These are phyloP conservation scores for Naganishia cerealis DNA, from an alignment of 1,284 basidiomycete genomes.

Conservation along the genomic window DNA sequence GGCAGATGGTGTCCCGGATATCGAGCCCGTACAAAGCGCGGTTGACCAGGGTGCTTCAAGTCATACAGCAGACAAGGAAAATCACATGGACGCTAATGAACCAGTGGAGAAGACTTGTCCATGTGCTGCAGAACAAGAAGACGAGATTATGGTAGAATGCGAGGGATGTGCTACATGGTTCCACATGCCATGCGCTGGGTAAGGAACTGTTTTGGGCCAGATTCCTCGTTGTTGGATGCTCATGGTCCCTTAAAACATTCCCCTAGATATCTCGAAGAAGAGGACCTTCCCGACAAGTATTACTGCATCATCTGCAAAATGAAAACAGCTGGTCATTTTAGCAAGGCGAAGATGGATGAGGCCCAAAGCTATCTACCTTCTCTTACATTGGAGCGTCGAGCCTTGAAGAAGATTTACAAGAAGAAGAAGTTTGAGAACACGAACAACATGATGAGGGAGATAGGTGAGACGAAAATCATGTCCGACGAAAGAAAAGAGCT, in stretches of 20 bases:
- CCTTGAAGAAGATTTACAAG: constrained; percentile 21
- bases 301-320: constrained; percentile 28
- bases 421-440: constrained; percentile 16
- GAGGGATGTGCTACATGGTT: constrained; percentile 31
- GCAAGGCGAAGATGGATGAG: constrained; percentile 4
- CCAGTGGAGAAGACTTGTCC: constrained; percentile 15
- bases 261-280: constrained; percentile 3
- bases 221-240: no score
- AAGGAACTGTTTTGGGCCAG: constrained; percentile 37
- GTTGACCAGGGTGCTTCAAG: not conserved
- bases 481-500: not conserved
- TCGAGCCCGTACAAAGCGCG: not conserved
- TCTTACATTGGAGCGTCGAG: constrained; percentile 26
- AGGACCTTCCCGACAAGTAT: constrained; percentile 27
- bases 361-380: constrained; percentile 21
- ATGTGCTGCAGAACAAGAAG: constrained; percentile 25
- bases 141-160: constrained; percentile 32
- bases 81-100: not conserved
- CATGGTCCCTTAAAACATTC: not conserved
- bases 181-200: constrained; percentile 34
- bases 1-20: not conserved
- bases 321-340: constrained; percentile 13
- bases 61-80: not conserved
- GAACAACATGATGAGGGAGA: constrained; percentile 17
- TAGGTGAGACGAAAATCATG: not conserved